Base-by-base conservation (phyloP, 441 rosid genomes). In the Bocquillonia castaneifolia region DNA sequence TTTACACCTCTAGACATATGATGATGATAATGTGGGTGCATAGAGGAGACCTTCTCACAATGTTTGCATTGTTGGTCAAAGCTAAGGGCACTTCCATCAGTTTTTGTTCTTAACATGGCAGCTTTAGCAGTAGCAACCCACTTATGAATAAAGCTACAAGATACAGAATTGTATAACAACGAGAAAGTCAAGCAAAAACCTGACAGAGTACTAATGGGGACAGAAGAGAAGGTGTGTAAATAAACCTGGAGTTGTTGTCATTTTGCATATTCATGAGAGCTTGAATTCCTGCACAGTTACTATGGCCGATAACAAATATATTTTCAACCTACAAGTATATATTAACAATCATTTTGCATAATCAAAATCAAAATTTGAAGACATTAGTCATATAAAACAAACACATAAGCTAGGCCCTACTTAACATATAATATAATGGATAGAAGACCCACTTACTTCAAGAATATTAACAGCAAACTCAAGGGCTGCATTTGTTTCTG, bases 281-380 rank as follows among this genome's bases (percentile, higher is more conserved):
- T 63, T 77, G 94, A 72, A 94, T 94, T 73, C 99, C 99, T 66
- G 96, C 97, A 40, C 99, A 94, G 66, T 92, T 76, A 80, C 99
- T 92, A 78, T 94, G 99, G 69, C 99, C 99, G 56, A 88, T 60
- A 36, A 94, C 85, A 59, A 94, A 82, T 75, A 94, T 83, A 77
- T 94, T 83, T 76, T 86, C 92, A 71, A 94, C 99, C 99, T 94
- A 81, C 73, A 79, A 66, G 62, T 61, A 65, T n/a, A n/a, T n/a
- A n/a, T 63, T 56, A 66, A 20, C 29, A 37, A 34, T 28, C 25
- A 32, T 10, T 29, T 34, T 59, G 53, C 22, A 26, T 18, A 10
- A 51, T 52, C 47, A 20, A 32, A 39, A 1, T 36, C 28, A 25
- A 34, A 59, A 14, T 32, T 17, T 45, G 10, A 47, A 36, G 44